These are phyloP conservation scores for Eremothecium gossypii DNA, from an alignment of 1,139 yeast species.

Conservation along the genomic window DNA sequence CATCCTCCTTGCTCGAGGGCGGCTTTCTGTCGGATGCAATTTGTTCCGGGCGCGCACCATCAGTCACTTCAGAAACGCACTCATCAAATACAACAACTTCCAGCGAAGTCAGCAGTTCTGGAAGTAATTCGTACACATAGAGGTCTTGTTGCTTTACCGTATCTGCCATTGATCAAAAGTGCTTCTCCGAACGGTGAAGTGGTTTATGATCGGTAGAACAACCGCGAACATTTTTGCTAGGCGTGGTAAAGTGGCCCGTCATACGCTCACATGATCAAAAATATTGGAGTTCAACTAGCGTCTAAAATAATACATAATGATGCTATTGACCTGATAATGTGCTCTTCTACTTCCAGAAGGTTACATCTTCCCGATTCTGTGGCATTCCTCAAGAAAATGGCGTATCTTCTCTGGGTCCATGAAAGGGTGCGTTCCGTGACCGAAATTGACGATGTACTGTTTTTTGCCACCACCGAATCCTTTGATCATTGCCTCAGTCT, in stretches of 20 bases:
- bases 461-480: slow-evolving; percentile 92
- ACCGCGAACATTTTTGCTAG: too few species aligned
- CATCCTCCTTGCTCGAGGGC: slow-evolving; percentile 1
- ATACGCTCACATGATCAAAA: too few species aligned
- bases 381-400: slow-evolving; percentile 80
- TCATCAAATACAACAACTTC: slow-evolving; percentile 51
- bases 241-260: too few species aligned
- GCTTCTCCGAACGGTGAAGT: background rate
- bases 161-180: slow-evolving; percentile 1
- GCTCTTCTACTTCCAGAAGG: too few species aligned
- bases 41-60: slow-evolving; percentile 10
- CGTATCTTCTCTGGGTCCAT: slow-evolving; percentile 87
- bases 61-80: slow-evolving; percentile 31
- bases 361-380: slow-evolving; percentile 50
- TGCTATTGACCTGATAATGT: too few species aligned
- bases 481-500: slow-evolving; percentile 77
- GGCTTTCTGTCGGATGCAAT: slow-evolving; percentile 1
- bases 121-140: slow-evolving; percentile 46
- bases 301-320: too few species aligned
- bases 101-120: slow-evolving; percentile 38
- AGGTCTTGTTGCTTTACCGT: slow-evolving; percentile 32
- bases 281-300: too few species aligned
- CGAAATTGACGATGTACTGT: slow-evolving; percentile 85
- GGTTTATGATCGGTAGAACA: too few species aligned
- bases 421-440: slow-evolving; percentile 96